Evolutionary conservation across 345 rosid species (phyloP).

Genomic region (Moringa oleifera): DNA sequence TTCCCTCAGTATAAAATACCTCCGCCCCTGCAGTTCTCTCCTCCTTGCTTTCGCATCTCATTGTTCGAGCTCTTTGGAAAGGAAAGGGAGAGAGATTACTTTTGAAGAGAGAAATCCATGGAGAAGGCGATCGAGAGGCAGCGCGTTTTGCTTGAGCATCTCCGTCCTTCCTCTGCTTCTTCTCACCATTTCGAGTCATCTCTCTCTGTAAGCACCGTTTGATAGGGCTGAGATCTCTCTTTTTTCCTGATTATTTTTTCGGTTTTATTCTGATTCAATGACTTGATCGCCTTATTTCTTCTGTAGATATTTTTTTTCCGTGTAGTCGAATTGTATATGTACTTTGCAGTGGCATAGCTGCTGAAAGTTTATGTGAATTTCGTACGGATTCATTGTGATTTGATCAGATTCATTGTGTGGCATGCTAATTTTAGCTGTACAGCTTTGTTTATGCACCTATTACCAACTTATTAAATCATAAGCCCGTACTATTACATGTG

Average conservation of each 20-base stretch:
- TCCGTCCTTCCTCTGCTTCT: slow-evolving; percentile 60
- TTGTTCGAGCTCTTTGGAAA: neutral
- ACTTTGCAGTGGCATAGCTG: neutral
- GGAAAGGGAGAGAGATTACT: neutral
- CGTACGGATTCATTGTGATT: neutral
- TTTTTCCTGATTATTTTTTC: neutral
- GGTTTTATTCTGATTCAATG: slow-evolving; percentile 1
- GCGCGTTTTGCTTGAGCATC: slow-evolving; percentile 77
- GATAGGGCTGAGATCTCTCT: neutral
- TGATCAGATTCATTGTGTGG: neutral
- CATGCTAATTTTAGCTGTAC: neutral
- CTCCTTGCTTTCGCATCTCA: neutral
- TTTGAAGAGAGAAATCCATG: slow-evolving; percentile 26
- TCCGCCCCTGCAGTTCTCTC: too few relatives aligned
- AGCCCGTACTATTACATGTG: too few relatives aligned
- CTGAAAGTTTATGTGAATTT: neutral
- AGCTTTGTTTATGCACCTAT: too few relatives aligned
- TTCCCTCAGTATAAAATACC: neutral
- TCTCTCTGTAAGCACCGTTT: slow-evolving; percentile 52
- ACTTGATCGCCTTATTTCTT: too few relatives aligned
- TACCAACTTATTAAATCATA: too few relatives aligned
- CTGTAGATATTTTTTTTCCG: neutral
- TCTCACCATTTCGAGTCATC: slow-evolving; percentile 44
- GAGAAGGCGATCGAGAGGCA: slow-evolving; percentile 92
- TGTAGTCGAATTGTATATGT: neutral